phyloP scores from a whole-genome alignment of 306 rosid species.

The Nissolia schottii region DNA sequence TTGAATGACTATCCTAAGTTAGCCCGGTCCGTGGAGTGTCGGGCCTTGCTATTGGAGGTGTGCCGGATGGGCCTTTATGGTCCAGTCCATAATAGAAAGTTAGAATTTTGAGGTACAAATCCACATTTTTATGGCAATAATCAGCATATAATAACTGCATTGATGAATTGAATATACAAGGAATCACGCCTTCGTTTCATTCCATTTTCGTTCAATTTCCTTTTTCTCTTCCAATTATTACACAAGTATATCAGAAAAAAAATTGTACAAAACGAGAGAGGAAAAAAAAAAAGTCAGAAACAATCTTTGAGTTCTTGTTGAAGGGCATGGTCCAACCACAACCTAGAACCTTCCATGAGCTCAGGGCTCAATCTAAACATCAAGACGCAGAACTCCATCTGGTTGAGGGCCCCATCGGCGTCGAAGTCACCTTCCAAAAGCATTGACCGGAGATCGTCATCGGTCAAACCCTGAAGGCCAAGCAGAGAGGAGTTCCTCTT shows the following conservation, averaged over 20 bases:
- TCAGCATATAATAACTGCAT: background rate
- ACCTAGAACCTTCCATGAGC: slow-evolving; percentile 62
- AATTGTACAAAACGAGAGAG: slow-evolving; percentile 9
- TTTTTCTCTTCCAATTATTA: background rate
- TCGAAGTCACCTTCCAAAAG: slow-evolving; percentile 73
- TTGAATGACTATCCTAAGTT: too few species aligned
- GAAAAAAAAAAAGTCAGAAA: background rate
- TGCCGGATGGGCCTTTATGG: too few species aligned
- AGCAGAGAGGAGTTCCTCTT: slow-evolving; percentile 62
- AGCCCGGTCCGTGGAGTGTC: too few species aligned
- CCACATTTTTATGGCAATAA: background rate
- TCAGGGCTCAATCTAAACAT: slow-evolving; percentile 93
- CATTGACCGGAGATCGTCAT: slow-evolving; percentile 69
- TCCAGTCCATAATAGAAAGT: too few species aligned
- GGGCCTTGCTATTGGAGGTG: too few species aligned
- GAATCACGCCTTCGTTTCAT: background rate
- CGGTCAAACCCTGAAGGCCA: slow-evolving; percentile 59
- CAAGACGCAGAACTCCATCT: slow-evolving; percentile 83
- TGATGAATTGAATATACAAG: background rate
- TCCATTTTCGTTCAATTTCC: background rate
- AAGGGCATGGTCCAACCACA: slow-evolving; percentile 60
- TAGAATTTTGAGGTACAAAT: background rate
- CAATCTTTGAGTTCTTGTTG: slow-evolving; percentile 39
- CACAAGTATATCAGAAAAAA: slow-evolving; percentile 7
- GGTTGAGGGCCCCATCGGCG: slow-evolving; percentile 78